phyloP scores from a whole-genome alignment of 768 basidiomycete species.

The Xerocomellus chrysenteron region DNA sequence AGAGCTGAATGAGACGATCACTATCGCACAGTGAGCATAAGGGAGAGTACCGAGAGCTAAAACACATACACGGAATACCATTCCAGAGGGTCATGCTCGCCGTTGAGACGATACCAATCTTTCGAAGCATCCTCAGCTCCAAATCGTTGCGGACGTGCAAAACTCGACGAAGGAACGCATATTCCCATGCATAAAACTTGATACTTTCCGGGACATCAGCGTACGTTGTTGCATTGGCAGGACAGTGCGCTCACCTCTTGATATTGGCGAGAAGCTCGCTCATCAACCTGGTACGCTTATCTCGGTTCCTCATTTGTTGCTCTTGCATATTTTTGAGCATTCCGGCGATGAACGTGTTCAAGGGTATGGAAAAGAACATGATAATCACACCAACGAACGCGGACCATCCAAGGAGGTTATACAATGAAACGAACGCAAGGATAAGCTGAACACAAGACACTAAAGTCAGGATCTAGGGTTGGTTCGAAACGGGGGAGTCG shows the following conservation, averaged over 20 bases:
- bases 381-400: conserved; percentile 85
- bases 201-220: conserved; percentile 47
- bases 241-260: conserved; percentile 50
- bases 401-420: conserved; percentile 86
- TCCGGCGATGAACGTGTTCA: conserved; percentile 65
- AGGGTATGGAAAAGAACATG: conserved; percentile 75
- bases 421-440: conserved; percentile 81
- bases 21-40: conserved; percentile 21
- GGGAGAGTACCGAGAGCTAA: not conserved
- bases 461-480: too few species aligned
- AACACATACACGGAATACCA: conserved; percentile 52
- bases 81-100: conserved; percentile 62
- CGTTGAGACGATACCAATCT: conserved; percentile 74
- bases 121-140: conserved; percentile 77
- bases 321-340: conserved; percentile 75
- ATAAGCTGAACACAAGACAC: conserved; percentile 49
- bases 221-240: not conserved
- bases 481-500: not conserved
- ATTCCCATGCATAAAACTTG: conserved; percentile 93
- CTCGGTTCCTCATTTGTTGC: conserved; percentile 84
- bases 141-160: conserved; percentile 74
- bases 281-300: conserved; percentile 81
- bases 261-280: conserved; percentile 89
- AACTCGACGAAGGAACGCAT: conserved; percentile 78
- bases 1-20: conserved; percentile 79